Evolutionary conservation across 2,329 filamentous ascomycete genomes (phyloP).

Genomic region (Grosmannia clavigera): DNA sequence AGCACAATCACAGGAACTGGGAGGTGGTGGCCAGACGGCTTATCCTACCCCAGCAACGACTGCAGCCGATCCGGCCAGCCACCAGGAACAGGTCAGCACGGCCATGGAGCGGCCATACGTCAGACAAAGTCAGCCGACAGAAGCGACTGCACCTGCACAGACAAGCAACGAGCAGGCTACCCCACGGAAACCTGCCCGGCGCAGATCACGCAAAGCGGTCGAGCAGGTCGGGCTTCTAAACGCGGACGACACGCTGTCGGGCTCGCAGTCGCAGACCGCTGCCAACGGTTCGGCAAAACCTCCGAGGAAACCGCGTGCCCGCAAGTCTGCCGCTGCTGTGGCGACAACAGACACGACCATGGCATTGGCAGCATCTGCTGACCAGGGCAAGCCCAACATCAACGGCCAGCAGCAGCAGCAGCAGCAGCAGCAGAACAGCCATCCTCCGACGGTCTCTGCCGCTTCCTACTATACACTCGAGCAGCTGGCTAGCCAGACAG

Average conservation of each 20-base stretch:
- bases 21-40: background rate
- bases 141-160: background rate
- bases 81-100: slow-evolving; percentile 5
- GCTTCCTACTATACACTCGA: background rate
- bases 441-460: background rate
- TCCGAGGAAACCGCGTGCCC: slow-evolving; percentile 1
- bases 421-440: slow-evolving; percentile 1
- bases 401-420: slow-evolving; percentile 10
- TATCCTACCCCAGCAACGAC: background rate
- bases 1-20: background rate
- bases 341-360: background rate
- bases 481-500: background rate
- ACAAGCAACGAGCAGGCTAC: background rate
- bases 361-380: background rate
- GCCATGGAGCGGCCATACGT: background rate
- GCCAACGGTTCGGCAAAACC: background rate
- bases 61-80: background rate
- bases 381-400: background rate
- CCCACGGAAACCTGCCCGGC: background rate
- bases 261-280: background rate
- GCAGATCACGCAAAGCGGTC: background rate
- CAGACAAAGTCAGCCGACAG: background rate
- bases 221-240: background rate
- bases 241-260: background rate
- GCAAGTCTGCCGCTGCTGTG: background rate